Evolutionary conservation across 1,284 basidiomycete genomes (phyloP), one percentile per base, ranked within the genome.

Genomic region (Phellopilus nigrolimitatus): DNA sequence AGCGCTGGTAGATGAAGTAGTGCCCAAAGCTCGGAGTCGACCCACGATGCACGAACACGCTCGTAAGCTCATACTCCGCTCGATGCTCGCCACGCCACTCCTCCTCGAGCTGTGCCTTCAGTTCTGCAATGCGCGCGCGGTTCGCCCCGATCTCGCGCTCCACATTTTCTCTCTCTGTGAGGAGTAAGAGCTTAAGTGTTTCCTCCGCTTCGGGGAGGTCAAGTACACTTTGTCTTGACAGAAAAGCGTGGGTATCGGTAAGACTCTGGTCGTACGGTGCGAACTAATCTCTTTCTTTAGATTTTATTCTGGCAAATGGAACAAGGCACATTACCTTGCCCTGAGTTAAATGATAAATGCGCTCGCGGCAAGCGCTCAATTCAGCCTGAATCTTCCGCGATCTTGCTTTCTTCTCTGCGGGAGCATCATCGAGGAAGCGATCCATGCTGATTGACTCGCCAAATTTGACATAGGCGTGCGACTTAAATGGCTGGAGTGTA

Each of bases 1-100:
- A 77, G 38, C 91, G 78, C 53, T 90, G 88, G 63, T 91, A 91
- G 68, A 94, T 89, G 71, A 89, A 93, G 65, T 93, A 91, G 67
- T 94, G 88, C 24, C 91, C 91, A 71, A 84, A 91, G 3, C 82
- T 84, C 1, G 88, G 84, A 17, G 86, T 85, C 13, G 80, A 78
- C 37, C 93, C 94, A 34, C 95, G 86, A 68, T 99, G 95, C 61
- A 98, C 91, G 70, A 98, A 99, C 10, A 98, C 95, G 10, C 91
- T 91, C 0, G 91, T 93, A 36, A 99, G 76, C 62, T 95, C 91
- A 65, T 98, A 99, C 47, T 87, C 84, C 21, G 81, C 82, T 24
- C 78, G 70, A 5, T 63, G 73, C 49, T 83, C 80, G 57, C 82
- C 80, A 36, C 69, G 69, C 97, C 97, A 99, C 6, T 95, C 62